phyloP scores from a whole-genome alignment of 441 rosid species.

The Mallotus japonicus region DNA sequence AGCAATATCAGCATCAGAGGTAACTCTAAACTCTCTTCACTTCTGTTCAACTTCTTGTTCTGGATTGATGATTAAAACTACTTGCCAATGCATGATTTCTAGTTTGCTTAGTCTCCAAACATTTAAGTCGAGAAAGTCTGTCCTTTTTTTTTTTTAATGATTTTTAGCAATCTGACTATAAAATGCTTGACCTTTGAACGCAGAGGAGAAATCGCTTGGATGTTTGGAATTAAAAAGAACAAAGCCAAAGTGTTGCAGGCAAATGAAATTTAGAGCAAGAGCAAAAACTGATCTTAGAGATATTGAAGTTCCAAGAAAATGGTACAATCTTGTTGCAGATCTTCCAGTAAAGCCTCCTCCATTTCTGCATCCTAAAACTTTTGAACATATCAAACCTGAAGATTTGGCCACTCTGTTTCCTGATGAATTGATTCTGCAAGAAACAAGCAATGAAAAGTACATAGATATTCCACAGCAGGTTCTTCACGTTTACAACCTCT shows the following conservation, averaged over 20 bases:
- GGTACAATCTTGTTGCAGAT: slow-evolving; percentile 88
- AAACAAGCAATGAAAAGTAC: slow-evolving; percentile 60
- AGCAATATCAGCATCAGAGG: no score
- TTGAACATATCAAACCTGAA: slow-evolving; percentile 62
- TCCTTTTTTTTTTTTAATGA: no score
- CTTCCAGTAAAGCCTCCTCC: slow-evolving; percentile 83
- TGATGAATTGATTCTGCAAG: slow-evolving; percentile 78
- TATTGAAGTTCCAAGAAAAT: slow-evolving; percentile 58
- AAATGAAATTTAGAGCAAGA: slow-evolving; percentile 27
- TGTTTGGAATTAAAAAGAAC: slow-evolving; percentile 18
- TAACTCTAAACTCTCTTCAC: no score
- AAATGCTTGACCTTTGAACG: no score
- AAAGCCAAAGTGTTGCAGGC: slow-evolving; percentile 18
- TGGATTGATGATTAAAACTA: no score
- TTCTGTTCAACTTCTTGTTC: no score
- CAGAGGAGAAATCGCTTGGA: slow-evolving; percentile 26
- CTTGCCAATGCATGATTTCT: no score
- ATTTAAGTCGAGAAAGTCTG: no score
- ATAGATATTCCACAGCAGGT: slow-evolving; percentile 86
- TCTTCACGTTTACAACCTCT: slow-evolving; percentile 69
- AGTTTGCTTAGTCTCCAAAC: no score
- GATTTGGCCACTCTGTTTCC: slow-evolving; percentile 83
- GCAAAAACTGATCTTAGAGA: slow-evolving; percentile 26
- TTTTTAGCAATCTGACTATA: no score
- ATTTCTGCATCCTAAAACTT: slow-evolving; percentile 70